These are phyloP conservation scores for Plasmodium sp. DNA, from an alignment of 169 alveolate genomes.

Conservation along the genomic window DNA sequence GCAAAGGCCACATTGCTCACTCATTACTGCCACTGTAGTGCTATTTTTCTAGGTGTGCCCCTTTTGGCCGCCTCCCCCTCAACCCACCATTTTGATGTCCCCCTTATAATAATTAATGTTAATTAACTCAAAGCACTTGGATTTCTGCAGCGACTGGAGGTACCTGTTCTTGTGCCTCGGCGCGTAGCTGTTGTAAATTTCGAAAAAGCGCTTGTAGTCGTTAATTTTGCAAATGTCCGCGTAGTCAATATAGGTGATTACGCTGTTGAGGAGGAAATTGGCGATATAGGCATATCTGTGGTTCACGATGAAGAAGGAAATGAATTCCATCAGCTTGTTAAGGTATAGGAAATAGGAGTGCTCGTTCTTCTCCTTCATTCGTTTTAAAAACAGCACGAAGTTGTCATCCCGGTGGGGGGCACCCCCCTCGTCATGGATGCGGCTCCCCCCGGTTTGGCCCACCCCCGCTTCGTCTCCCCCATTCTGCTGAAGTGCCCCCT, in stretches of 20 bases:
- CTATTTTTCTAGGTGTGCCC: not conserved
- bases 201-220: constrained; percentile 67
- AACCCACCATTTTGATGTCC: constrained; percentile 71
- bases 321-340: constrained; percentile 65
- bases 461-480: not conserved
- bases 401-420: constrained; percentile 44
- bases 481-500: not conserved
- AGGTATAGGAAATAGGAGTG: constrained; percentile 68
- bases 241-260: constrained; percentile 58
- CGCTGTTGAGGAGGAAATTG: constrained; percentile 58
- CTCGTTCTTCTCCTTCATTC: constrained; percentile 54
- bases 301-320: constrained; percentile 52
- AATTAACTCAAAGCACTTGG: constrained; percentile 69
- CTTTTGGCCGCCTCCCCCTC: not conserved
- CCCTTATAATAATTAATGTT: constrained; percentile 70
- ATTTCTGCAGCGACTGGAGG: constrained; percentile 56
- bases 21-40: not conserved
- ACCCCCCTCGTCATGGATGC: not conserved
- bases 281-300: constrained; percentile 72
- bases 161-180: constrained; percentile 72
- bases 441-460: not conserved
- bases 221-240: constrained; percentile 67
- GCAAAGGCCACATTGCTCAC: not conserved
- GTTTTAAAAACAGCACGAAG: constrained; percentile 67
- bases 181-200: constrained; percentile 56